Percentiles rank a stretch among this genome's conserved stretches.
Conservation (phyloP, 306 rosid species). For the Aeschynomene evenia region DNA sequence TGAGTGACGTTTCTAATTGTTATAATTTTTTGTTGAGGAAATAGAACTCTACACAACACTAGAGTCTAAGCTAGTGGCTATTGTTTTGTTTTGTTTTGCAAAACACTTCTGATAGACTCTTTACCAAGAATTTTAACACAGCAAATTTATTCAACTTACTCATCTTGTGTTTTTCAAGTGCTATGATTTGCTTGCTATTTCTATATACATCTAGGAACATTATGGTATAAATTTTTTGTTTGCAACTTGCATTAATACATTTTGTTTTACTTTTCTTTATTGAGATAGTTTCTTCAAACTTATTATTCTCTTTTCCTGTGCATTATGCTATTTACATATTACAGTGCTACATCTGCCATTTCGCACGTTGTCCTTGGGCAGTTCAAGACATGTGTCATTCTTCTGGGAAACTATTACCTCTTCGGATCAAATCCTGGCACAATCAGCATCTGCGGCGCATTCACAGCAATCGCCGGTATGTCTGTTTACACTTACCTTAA, state of each 20-base stretch:
- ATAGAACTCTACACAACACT: not conserved
- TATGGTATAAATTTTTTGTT: not conserved
- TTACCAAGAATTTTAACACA: too few species aligned
- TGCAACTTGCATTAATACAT: not conserved
- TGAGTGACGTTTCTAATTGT: constrained; percentile 32
- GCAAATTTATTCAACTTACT: too few species aligned
- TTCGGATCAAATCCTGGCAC: constrained; percentile 83
- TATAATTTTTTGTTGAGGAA: not conserved
- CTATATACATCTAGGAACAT: constrained; percentile 1
- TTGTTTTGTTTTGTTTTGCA: not conserved
- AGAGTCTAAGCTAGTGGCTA: not conserved
- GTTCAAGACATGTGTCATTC: constrained; percentile 92
- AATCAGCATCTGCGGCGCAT: constrained; percentile 80
- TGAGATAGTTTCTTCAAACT: constrained; percentile 12
- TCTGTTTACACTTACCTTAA: constrained; percentile 85
- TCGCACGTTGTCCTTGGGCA: constrained; percentile 96
- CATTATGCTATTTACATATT: constrained; percentile 22
- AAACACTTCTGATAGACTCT: too few species aligned
- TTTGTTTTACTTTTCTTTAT: not conserved
- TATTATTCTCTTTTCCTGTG: not conserved
- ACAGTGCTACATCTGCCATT: constrained; percentile 90
- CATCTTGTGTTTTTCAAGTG: not conserved
- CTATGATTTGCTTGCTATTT: not conserved
- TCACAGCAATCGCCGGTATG: constrained; percentile 83
- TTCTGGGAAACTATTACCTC: constrained; percentile 81